These are phyloP conservation scores for Polytolypa hystricis DNA, from an alignment of 2,329 filamentous ascomycete species.

Conservation along the genomic window DNA sequence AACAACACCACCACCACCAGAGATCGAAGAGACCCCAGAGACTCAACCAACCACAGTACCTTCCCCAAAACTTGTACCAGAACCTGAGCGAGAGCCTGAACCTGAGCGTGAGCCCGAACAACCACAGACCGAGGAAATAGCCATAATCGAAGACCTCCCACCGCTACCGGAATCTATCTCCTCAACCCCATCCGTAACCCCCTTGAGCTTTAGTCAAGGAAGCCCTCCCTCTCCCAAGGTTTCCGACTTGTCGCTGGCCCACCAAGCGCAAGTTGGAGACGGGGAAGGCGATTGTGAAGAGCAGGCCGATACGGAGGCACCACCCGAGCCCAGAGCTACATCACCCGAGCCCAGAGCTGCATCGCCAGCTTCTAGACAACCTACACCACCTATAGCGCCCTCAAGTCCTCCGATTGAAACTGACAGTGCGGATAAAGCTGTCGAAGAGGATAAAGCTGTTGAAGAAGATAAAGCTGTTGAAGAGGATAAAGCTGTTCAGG, in stretches of 20 bases:
- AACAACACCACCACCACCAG: background rate
- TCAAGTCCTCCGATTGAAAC: constrained; percentile 7
- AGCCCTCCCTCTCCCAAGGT: constrained; percentile 1
- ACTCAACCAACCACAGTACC: constrained; percentile 7
- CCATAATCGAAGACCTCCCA: constrained; percentile 14
- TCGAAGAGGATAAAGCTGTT: too few species aligned
- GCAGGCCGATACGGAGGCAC: constrained; percentile 3
- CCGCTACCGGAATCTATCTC: constrained; percentile 9
- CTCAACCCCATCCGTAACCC: constrained; percentile 7
- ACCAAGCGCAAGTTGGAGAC: constrained; percentile 4
- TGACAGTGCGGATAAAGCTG: constrained; percentile 6
- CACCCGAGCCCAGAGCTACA: background rate
- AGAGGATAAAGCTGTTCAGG: constrained; percentile 5
- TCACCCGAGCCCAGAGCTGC: constrained; percentile 2
- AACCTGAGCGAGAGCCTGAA: too few species aligned
- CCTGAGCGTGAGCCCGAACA: constrained; percentile 7
- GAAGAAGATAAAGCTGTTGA: constrained; percentile 7
- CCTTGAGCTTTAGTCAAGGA: constrained; percentile 7
- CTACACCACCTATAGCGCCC: constrained; percentile 3
- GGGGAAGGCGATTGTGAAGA: constrained; percentile 1
- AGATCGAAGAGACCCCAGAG: constrained; percentile 7
- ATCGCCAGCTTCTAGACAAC: constrained; percentile 1
- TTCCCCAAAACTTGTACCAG: too few species aligned
- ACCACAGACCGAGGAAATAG: constrained; percentile 2
- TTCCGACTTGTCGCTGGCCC: background rate